Evolutionary conservation across 306 rosid species (phyloP).

Genomic region (Sophora flavescens): DNA sequence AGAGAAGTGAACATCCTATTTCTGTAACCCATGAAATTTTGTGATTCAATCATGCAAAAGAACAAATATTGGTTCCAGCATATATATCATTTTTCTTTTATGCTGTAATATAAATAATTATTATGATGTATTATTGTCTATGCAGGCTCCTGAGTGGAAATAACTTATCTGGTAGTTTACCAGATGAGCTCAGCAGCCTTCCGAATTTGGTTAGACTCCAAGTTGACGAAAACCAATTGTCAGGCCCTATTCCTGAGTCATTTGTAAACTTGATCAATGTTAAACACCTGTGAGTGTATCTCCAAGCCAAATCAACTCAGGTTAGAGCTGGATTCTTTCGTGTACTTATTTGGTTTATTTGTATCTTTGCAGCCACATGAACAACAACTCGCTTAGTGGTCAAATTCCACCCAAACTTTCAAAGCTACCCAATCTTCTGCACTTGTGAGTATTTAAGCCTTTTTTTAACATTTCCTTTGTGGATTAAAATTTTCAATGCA

Average conservation of each 20-base stretch:
- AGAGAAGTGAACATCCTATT: constrained; percentile 31
- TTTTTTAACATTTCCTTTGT: constrained; percentile 23
- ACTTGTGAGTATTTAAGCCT: constrained; percentile 61
- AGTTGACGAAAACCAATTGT: constrained; percentile 59
- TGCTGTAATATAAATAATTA: background rate
- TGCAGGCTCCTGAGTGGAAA: constrained; percentile 71
- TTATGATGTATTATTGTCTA: constrained; percentile 41
- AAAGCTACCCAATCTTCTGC: constrained; percentile 52
- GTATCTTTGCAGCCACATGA: constrained; percentile 66
- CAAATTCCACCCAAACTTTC: constrained; percentile 63
- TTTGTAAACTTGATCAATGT: constrained; percentile 57
- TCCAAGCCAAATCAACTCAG: constrained; percentile 37
- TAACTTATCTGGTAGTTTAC: constrained; percentile 62
- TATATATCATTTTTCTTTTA: constrained; percentile 2
- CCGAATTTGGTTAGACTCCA: constrained; percentile 57
- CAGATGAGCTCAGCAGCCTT: constrained; percentile 71
- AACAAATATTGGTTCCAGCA: constrained; percentile 24
- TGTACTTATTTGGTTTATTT: constrained; percentile 38
- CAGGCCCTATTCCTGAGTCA: constrained; percentile 64
- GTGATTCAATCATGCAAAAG: background rate
- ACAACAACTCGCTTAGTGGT: constrained; percentile 73
- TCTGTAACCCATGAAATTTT: constrained; percentile 29
- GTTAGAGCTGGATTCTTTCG: constrained; percentile 35
- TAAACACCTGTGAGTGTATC: constrained; percentile 65
- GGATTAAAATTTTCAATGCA: constrained; percentile 11